Evolutionary conservation across 225 moss, liverwort and hornwort species (phyloP).

Genomic region (Antitrichia curtipendula): DNA sequence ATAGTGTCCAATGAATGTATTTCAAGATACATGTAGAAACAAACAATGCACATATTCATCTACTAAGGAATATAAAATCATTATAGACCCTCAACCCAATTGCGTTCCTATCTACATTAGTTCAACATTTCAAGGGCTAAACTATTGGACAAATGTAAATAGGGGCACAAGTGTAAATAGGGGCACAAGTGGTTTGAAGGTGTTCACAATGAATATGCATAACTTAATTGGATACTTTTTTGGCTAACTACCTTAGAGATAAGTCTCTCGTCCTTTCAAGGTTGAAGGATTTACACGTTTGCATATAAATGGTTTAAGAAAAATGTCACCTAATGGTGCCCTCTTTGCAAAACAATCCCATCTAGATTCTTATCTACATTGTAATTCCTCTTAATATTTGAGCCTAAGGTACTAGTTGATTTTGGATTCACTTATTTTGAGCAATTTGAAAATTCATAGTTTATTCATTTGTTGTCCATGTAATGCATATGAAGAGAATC

Average conservation of each 20-base stretch:
- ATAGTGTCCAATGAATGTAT: not conserved
- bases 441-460: not conserved
- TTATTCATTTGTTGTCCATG: not conserved
- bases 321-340: not conserved
- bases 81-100: not conserved
- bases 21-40: not conserved
- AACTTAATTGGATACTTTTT: not conserved
- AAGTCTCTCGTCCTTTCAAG: not conserved
- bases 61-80: not conserved
- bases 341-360: not conserved
- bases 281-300: not conserved
- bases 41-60: not conserved
- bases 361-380: not conserved
- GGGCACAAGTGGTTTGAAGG: too few species aligned
- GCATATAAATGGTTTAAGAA: not conserved
- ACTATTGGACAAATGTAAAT: not conserved
- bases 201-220: not conserved
- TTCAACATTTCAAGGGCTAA: not conserved
- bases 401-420: fast-evolving
- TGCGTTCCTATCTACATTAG: not conserved
- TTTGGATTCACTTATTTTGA: not conserved
- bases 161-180: not conserved
- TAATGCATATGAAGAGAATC: not conserved
- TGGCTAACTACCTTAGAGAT: fast-evolving
- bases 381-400: not conserved